phyloP scores from a whole-genome alignment of 2,329 filamentous ascomycete genomes.

The Fusarium heterosporum region DNA sequence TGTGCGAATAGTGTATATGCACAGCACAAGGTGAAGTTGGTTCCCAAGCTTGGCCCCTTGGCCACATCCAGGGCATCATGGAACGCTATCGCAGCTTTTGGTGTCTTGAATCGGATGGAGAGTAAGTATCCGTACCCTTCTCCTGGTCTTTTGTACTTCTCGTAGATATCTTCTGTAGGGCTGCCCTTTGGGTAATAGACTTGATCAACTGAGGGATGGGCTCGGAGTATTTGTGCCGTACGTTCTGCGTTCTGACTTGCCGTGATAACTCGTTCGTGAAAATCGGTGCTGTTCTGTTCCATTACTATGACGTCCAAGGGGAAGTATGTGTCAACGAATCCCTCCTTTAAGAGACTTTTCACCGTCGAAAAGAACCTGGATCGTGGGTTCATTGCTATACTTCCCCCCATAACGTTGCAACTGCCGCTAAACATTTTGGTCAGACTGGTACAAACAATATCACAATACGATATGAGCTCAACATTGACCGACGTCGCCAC shows the following conservation, averaged over 20 bases:
- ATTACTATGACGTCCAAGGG: conserved; percentile 46
- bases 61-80: conserved; percentile 61
- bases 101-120: conserved; percentile 59
- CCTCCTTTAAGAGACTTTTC: conserved; percentile 26
- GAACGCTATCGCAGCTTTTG: conserved; percentile 56
- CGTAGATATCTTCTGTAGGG: conserved; percentile 51
- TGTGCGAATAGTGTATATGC: conserved; percentile 57
- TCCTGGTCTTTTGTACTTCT: conserved; percentile 49
- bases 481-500: conserved; percentile 59
- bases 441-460: conserved; percentile 63
- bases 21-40: conserved; percentile 59
- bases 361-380: conserved; percentile 53
- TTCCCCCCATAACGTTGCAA: conserved; percentile 65
- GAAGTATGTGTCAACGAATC: conserved; percentile 44
- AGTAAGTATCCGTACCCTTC: conserved; percentile 65
- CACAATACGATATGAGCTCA: conserved; percentile 59
- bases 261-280: conserved; percentile 51
- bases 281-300: conserved; percentile 55
- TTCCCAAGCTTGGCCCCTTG: conserved; percentile 64
- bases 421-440: conserved; percentile 68
- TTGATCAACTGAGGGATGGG: conserved; percentile 36
- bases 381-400: conserved; percentile 57
- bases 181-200: conserved; percentile 58
- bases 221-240: conserved; percentile 44
- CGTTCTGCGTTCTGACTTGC: conserved; percentile 46